These are phyloP conservation scores for Apostasia shenzhenica DNA, from an alignment of 106 monocot species.

Conservation along the genomic window DNA sequence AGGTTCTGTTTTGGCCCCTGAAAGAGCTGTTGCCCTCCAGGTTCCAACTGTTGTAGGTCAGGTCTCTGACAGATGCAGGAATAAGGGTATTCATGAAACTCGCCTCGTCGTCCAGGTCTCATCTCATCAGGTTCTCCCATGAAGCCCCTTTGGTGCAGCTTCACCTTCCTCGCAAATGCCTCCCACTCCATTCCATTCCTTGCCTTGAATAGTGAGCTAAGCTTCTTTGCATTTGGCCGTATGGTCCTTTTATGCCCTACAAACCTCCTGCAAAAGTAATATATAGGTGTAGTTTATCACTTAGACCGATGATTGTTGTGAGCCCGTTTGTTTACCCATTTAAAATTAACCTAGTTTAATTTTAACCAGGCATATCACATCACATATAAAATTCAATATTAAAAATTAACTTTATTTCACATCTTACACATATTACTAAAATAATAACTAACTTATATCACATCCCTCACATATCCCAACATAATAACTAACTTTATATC, in stretches of 20 bases:
- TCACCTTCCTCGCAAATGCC: slow-evolving; percentile 53
- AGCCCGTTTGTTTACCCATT: no score
- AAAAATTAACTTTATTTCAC: no score
- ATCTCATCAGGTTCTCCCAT: slow-evolving; percentile 95
- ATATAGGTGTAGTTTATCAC: no score
- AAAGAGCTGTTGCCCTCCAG: not conserved
- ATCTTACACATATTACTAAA: no score
- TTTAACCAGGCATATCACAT: no score
- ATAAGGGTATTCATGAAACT: slow-evolving; percentile 91
- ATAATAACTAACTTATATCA: no score
- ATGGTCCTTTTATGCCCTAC: slow-evolving; percentile 93
- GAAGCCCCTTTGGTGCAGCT: slow-evolving; percentile 60
- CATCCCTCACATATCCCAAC: no score
- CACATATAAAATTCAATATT: no score
- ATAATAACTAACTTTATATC: no score
- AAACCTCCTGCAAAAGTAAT: slow-evolving; percentile 60
- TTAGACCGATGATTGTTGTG: no score
- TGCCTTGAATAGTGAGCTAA: slow-evolving; percentile 58
- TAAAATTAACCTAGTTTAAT: no score
- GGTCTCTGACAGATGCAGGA: slow-evolving; percentile 66
- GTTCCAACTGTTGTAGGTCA: not conserved
- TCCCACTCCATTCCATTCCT: slow-evolving; percentile 47
- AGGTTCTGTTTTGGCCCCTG: not conserved
- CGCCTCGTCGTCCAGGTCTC: slow-evolving; percentile 66
- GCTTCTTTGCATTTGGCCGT: slow-evolving; percentile 83